Evolutionary conservation across 176 grass and related monocot genomes (phyloP).

Genomic region (Phyllostachys edulis): DNA sequence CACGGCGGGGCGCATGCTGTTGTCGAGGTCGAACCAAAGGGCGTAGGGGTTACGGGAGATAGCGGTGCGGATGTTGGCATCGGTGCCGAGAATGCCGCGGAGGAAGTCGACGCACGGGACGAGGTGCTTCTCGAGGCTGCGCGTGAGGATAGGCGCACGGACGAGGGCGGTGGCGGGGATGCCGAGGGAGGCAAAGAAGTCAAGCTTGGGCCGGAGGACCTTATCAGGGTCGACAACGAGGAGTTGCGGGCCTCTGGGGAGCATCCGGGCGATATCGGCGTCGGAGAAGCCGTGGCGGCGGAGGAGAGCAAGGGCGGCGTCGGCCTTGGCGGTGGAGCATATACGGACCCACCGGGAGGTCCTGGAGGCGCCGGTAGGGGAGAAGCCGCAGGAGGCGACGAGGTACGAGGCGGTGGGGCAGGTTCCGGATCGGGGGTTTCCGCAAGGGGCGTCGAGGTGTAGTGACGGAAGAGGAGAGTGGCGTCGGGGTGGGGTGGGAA

Average conservation of each 20-base stretch:
- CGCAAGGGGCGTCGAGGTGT: too few species aligned
- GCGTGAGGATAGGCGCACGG: neutral
- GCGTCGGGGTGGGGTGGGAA: too few species aligned
- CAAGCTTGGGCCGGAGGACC: conserved; percentile 51
- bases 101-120: conserved; percentile 32
- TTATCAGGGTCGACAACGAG: conserved; percentile 24
- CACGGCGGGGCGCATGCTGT: conserved; percentile 28
- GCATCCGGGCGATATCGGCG: neutral
- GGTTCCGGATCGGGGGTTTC: neutral
- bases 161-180: neutral
- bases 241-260: neutral
- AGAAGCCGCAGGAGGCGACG: conserved; percentile 26
- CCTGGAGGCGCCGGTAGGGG: neutral
- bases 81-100: conserved; percentile 30
- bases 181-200: conserved; percentile 35
- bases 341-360: neutral
- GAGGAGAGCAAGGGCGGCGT: conserved; percentile 31
- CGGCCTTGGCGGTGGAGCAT: conserved; percentile 28
- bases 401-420: conserved; percentile 32
- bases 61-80: neutral
- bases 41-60: neutral
- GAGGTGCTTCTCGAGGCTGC: conserved; percentile 38
- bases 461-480: too few species aligned
- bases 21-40: neutral
- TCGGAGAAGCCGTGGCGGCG: conserved; percentile 38